phyloP scores from a whole-genome alignment of 441 rosid species.

The Adansonia gregorii region DNA sequence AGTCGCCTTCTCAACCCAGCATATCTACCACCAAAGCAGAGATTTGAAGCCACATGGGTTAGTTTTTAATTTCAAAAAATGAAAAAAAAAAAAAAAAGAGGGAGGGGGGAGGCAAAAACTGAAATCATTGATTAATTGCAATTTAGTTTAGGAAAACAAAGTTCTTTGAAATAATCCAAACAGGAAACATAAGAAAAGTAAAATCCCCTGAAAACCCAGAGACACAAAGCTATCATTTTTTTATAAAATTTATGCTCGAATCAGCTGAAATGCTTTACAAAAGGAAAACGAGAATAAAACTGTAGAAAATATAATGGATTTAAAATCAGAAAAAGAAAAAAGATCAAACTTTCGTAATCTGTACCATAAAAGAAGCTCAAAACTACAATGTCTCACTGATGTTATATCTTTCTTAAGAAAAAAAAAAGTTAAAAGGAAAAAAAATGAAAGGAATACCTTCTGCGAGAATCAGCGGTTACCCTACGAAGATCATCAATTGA shows the following conservation, averaged over 20 bases:
- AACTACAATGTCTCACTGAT: neutral
- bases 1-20: conserved; percentile 80
- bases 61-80: neutral
- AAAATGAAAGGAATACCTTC: conserved; percentile 50
- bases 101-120: neutral
- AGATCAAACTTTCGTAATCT: neutral
- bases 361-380: conserved; percentile 1
- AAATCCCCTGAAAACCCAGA: conserved; percentile 8
- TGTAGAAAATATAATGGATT: neutral
- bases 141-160: neutral
- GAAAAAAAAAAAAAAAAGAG: neutral
- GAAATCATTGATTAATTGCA: neutral
- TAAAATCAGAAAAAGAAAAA: neutral
- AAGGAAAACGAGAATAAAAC: neutral
- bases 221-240: neutral
- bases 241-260: conserved; percentile 2
- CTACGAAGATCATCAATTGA: conserved; percentile 79
- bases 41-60: neutral
- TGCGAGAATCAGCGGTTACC: conserved; percentile 81
- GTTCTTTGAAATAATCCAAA: neutral
- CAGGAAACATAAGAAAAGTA: neutral
- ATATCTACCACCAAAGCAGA: conserved; percentile 47
- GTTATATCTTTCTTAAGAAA: neutral
- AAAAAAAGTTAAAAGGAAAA: neutral
- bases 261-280: conserved; percentile 14